Base-by-base conservation (phyloP, 208 protist genomes). In the Acanthamoeba triangularis region DNA sequence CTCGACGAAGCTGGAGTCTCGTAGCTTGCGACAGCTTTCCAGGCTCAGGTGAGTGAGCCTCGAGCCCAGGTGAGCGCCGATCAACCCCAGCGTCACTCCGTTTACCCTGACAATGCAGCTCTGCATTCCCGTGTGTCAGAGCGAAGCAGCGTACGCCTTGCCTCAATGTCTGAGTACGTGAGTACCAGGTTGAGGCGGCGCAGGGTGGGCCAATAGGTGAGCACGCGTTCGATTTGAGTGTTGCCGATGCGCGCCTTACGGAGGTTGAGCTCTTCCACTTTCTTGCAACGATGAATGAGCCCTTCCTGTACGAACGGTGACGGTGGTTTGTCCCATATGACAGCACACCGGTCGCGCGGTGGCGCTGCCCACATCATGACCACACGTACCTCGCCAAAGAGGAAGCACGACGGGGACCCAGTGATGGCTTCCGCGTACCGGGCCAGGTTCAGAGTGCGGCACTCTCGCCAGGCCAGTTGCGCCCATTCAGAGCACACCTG, bases 201-300 rank as follows among this genome's bases (percentile, higher is more conserved):
- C 25, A 80, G 69, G 16, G 69, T 44, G 30, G 69, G 69, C 69
- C 69, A 80, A 0, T 20, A 8, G 69, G 16, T 41, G 69, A 80
- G 69, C 13, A 30, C 30, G 69, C 69, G 69, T 47, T 10, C 25
- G 33, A 80, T 80, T 8, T 49, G 69, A 30, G 69, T 20, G 37
- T 80, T 80, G 69, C 30, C n/a, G 69, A 80, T 80, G 69, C 25
- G 16, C 11, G 69, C 69, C 69, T 80, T 80, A n/a, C 69, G 69
- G 5, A 80, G 25, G 69, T 80, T 80, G 69, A 80, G 69, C 69
- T 80, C 69, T 10, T 41, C 18, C 23, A 80, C 69, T 28, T 80
- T 33, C 35, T 11, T 35, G 33, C 69, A 80, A 6, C 37, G 8
- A 41, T 20, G 11, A 44, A 80, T 7, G 69, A 80, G 69, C 25